Base-by-base conservation (phyloP, 2,329 filamentous ascomycete genomes). In the Pseudogymnoascus sp. region DNA sequence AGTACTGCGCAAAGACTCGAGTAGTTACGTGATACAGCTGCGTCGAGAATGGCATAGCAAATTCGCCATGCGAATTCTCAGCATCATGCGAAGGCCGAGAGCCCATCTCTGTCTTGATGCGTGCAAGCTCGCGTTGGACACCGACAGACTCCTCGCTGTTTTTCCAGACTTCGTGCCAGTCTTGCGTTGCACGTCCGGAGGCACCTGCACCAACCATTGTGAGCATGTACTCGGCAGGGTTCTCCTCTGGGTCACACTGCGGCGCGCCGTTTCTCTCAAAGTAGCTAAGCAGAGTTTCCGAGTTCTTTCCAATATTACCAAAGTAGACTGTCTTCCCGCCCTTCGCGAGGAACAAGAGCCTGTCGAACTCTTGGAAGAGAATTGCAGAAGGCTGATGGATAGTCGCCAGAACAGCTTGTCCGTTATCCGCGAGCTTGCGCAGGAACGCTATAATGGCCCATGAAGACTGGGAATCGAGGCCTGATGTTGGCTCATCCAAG, bases 321-420 rank as follows among this genome's bases (percentile, higher is more conserved):
- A 92, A 93, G 78, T 95, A 95, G 45, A 93, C 88, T 1, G 89
- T 92, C 71, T 81, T 84, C 62, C 90, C 90, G 62, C 90, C 90
- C 71, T 85, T 88, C 35, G 88, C 87, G 16, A 95, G 78, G 78
- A 95, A 91, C 21, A 93, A 80, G 3, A 95, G 82, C 61, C 89
- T 84, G 70, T 95, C 90, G 72, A 95, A 97, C 64, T 91, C 88
- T 74, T 96, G 90, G 79, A 97, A 96, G 58, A 97, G 81, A 83
- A 96, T 92, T 25, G 93, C 92, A 21, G 90, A 95, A 9, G 93
- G 93, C 75, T 97, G 93, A 75, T 97, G 93, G 63, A 97, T 97
- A 0, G 93, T 97, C 76, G 92, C 96, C 12, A 97, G 84, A 73
- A 97, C 90, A 60, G 93, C 93, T 73, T 96, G 91, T 12, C 93